Evolutionary conservation across 768 basidiomycete species (phyloP), one percentile per base, ranked within the genome.

Genomic region (Cyclocybe aegerita): DNA sequence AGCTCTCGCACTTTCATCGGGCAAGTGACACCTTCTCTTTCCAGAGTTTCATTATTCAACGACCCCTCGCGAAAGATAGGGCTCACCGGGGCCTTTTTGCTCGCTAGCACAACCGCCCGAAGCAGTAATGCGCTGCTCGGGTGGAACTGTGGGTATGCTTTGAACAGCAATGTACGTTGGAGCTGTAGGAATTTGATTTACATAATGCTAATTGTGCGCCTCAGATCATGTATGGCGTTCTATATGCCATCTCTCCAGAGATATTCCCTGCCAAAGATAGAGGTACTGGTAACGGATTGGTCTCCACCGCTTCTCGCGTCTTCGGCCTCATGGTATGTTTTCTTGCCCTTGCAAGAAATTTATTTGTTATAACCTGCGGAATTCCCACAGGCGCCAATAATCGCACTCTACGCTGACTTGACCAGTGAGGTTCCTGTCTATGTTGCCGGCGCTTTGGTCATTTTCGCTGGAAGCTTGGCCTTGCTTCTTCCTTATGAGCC

Each of bases 101-200:
- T 86, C 62, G 83, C 78, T 55, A 82, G 76, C 43, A 90, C 89
- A 48, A 88, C 86, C 23, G 79, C 88, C 46, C 74, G 79, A 60
- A 84, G 76, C 59, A 86, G 83, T 9, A 75, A 84, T 53, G 73
- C 79, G 42, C 72, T 89, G 42, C 74, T 90, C 37, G 88, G 83
- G 46, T 90, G 87, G 87, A 89, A 89, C 62, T 90, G 88, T 64
- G 85, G 79, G 11, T 87, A 85, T 52, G 70, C 70, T 4, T 84
- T 84, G 61, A 76, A 67, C 54, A 82, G 79, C 46, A 84, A 83
- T 58, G 80, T 85, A 50, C 40, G 73, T 66, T 1, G 4, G 33
- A n/a, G 41, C 30, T 42, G 16, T 41, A 15, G 4, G n/a, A 17
- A 39, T 33, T 15, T 5, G 15, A 37, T 31, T 32, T 38, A 44